Evolutionary conservation across 1,284 basidiomycete genomes (phyloP).

Genomic region (Ustilago trichophora): DNA sequence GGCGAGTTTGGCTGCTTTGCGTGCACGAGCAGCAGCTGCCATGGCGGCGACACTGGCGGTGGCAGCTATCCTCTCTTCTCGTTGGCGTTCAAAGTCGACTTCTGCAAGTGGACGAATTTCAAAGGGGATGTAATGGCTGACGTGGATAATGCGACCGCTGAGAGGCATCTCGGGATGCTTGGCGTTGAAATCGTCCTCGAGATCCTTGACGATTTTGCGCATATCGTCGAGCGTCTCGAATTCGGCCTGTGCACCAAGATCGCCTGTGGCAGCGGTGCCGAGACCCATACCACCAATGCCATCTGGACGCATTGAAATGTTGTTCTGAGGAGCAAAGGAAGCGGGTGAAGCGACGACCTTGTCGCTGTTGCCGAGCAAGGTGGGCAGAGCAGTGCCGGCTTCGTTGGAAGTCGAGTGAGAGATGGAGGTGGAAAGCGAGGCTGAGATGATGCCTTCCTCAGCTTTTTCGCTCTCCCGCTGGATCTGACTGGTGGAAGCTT

Average conservation of each 20-base stretch:
- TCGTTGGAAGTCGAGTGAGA: conserved; percentile 6
- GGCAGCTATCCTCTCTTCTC: conserved; percentile 55
- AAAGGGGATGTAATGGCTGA: conserved; percentile 65
- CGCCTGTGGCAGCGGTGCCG: conserved; percentile 58
- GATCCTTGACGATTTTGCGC: conserved; percentile 46
- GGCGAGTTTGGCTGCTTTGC: conserved; percentile 53
- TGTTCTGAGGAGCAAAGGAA: conserved; percentile 15
- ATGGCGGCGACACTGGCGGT: conserved; percentile 60
- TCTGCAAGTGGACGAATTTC: conserved; percentile 57
- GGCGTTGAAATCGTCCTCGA: conserved; percentile 58
- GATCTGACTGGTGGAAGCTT: conserved; percentile 1
- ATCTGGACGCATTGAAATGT: conserved; percentile 52
- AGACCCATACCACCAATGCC: conserved; percentile 58
- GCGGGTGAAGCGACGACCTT: conserved; percentile 22
- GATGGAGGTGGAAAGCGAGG: conserved; percentile 24
- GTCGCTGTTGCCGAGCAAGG: conserved; percentile 7
- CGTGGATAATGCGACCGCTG: conserved; percentile 65
- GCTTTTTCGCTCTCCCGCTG: conserved; percentile 31
- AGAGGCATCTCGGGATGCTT: conserved; percentile 57
- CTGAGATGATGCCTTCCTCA: conserved; percentile 42
- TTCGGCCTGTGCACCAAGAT: conserved; percentile 52
- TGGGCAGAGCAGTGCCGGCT: not conserved
- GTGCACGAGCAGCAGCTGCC: conserved; percentile 58
- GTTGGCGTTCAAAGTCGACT: conserved; percentile 55
- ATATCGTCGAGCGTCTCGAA: conserved; percentile 58